Evolutionary conservation across 1,139 yeast species (phyloP).

Genomic region (Kodamaea arcana): DNA sequence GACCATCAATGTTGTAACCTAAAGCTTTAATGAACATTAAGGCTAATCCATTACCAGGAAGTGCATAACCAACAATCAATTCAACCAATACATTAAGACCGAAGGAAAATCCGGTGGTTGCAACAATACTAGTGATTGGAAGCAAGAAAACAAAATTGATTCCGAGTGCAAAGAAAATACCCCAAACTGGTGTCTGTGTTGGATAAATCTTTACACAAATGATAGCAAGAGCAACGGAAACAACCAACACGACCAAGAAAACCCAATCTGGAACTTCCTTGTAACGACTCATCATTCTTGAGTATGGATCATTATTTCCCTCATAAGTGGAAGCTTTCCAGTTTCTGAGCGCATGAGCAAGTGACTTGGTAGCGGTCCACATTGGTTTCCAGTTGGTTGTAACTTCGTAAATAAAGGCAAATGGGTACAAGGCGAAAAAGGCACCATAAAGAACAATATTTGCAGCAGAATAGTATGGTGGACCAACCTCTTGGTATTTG

Average conservation of each 20-base stretch:
- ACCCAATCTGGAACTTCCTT: conserved; percentile 23
- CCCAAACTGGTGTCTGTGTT: conserved; percentile 32
- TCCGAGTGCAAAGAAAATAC: conserved; percentile 30
- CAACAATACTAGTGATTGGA: conserved; percentile 34
- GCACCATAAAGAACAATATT: conserved; percentile 16
- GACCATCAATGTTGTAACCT: conserved; percentile 47
- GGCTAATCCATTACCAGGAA: conserved; percentile 38
- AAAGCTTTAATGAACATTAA: conserved; percentile 34
- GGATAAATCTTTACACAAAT: conserved; percentile 30
- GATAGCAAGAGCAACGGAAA: conserved; percentile 17
- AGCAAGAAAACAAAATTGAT: conserved; percentile 34
- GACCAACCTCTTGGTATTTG: conserved; percentile 25
- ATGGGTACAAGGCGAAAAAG: conserved; percentile 38
- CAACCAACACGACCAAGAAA: conserved; percentile 15
- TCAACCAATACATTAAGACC: conserved; percentile 41
- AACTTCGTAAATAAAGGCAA: conserved; percentile 24
- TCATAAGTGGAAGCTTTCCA: conserved; percentile 5
- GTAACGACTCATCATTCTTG: conserved; percentile 18
- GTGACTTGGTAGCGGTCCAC: conserved; percentile 9
- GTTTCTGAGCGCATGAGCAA: conserved; percentile 3
- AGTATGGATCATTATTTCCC: conserved; percentile 18
- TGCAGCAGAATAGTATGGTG: conserved; percentile 40
- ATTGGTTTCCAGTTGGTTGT: conserved; percentile 7
- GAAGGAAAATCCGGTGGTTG: conserved; percentile 36
- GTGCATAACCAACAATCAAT: conserved; percentile 35